These are phyloP conservation scores for Pisolithus tinctorius DNA, from an alignment of 768 basidiomycete genomes.

Conservation along the genomic window DNA sequence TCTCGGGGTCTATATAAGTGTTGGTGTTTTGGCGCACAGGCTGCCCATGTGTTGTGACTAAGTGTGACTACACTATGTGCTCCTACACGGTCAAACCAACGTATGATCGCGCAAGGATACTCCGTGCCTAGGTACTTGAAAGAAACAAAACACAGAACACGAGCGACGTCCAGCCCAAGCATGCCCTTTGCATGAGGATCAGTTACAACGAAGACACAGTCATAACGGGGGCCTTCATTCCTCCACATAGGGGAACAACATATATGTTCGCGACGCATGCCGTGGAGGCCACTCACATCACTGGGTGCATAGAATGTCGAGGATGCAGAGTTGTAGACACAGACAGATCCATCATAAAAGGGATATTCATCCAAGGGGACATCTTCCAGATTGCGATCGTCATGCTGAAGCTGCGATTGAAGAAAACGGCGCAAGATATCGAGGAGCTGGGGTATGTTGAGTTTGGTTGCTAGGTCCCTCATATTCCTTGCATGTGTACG, in stretches of 20 bases:
- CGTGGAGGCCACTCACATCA: not conserved
- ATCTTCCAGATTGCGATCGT: not conserved
- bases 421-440: slow-evolving; percentile 1
- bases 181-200: too few species aligned
- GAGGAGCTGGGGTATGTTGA: not conserved
- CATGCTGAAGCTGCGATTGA: not conserved
- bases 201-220: too few species aligned
- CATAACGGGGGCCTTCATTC: too few species aligned
- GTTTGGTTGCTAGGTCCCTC: not conserved
- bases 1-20: too few species aligned
- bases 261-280: slow-evolving; percentile 24
- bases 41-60: too few species aligned
- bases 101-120: too few species aligned
- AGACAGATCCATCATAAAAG: not conserved
- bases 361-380: not conserved
- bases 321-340: slow-evolving; percentile 14
- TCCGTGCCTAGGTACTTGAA: slow-evolving; percentile 4
- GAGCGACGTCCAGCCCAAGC: too few species aligned
- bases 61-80: too few species aligned
- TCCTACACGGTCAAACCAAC: too few species aligned
- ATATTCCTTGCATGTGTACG: not conserved
- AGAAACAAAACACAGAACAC: too few species aligned
- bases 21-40: too few species aligned
- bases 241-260: not conserved
- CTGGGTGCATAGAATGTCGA: slow-evolving; percentile 18